Percentiles rank a stretch among this genome's conserved stretches.
Conservation (phyloP, 2,329 filamentous ascomycete genomes). For the Trichoderma arundinaceum region DNA sequence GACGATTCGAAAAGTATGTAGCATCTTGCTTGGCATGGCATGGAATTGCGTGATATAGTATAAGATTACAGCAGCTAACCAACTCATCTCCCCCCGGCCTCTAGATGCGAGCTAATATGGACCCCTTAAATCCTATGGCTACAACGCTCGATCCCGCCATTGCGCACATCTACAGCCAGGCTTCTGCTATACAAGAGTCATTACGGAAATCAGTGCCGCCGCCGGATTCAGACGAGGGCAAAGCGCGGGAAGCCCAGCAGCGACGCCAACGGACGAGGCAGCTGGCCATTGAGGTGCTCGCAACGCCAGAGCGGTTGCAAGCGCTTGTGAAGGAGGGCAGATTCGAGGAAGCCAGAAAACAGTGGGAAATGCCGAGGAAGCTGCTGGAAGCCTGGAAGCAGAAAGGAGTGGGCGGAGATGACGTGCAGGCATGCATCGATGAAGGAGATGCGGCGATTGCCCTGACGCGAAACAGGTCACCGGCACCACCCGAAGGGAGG, state of each 20-base stretch:
- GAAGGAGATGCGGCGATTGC: constrained; percentile 60
- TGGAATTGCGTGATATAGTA: neutral
- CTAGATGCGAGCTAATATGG: constrained; percentile 80
- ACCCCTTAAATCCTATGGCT: constrained; percentile 75
- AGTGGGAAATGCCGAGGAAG: constrained; percentile 61
- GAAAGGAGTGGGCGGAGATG: constrained; percentile 58
- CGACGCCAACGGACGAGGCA: constrained; percentile 54
- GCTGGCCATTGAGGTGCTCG: constrained; percentile 67
- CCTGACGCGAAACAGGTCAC: constrained; percentile 31
- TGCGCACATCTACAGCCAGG: constrained; percentile 71
- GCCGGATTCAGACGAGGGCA: constrained; percentile 50
- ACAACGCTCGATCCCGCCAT: constrained; percentile 76
- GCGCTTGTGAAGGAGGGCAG: constrained; percentile 64
- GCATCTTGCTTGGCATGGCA: neutral
- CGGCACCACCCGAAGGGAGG: constrained; percentile 29
- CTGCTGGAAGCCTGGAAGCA: constrained; percentile 61
- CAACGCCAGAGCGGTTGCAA: constrained; percentile 64
- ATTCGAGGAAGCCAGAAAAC: constrained; percentile 62
- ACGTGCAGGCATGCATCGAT: constrained; percentile 59
- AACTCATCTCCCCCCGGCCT: neutral
- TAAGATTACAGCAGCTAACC: constrained; percentile 1
- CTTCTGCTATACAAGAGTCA: constrained; percentile 59
- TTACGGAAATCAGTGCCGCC: constrained; percentile 55
- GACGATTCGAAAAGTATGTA: constrained; percentile 77
- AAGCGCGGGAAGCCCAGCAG: constrained; percentile 43